phyloP scores from a whole-genome alignment of 2,329 filamentous ascomycete species.

The Aspergillus persii region DNA sequence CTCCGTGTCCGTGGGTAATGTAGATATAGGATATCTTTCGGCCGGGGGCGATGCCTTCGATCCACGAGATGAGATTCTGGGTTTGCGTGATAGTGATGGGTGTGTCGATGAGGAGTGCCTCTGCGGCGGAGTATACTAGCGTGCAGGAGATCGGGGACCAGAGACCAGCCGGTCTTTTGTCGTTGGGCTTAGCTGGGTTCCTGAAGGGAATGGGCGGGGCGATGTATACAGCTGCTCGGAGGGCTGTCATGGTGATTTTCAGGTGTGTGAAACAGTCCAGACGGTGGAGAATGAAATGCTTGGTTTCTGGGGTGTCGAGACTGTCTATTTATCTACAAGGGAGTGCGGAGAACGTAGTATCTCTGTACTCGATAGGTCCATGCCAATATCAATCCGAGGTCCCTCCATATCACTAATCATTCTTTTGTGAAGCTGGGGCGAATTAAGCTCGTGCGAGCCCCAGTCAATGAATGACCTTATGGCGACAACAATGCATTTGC shows the following conservation, averaged over 20 bases:
- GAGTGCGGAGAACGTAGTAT: background rate
- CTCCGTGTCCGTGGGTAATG: constrained; percentile 45
- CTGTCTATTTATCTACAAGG: background rate
- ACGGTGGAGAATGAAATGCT: no score
- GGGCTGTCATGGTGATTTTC: background rate
- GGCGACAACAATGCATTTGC: background rate
- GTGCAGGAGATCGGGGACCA: background rate
- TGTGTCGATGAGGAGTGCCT: no score
- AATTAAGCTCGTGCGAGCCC: background rate
- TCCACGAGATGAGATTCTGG: no score
- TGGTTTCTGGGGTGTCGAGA: no score
- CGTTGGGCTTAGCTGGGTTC: constrained; percentile 1
- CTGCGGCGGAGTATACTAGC: no score
- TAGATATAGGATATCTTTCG: constrained; percentile 22
- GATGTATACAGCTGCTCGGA: constrained; percentile 6
- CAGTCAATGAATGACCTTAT: no score
- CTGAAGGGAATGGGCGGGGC: constrained; percentile 5
- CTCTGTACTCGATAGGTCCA: background rate
- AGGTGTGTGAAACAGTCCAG: no score
- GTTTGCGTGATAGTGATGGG: no score
- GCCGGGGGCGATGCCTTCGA: constrained; percentile 3
- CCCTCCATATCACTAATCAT: background rate
- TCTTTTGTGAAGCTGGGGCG: background rate
- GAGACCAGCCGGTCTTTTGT: background rate
- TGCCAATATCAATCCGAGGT: background rate